Percentiles rank a stretch among this genome's conserved stretches.
Evolutionary conservation across 2,329 filamentous ascomycete species (phyloP).

Genomic region (Paracoccidioides brasiliensis): DNA sequence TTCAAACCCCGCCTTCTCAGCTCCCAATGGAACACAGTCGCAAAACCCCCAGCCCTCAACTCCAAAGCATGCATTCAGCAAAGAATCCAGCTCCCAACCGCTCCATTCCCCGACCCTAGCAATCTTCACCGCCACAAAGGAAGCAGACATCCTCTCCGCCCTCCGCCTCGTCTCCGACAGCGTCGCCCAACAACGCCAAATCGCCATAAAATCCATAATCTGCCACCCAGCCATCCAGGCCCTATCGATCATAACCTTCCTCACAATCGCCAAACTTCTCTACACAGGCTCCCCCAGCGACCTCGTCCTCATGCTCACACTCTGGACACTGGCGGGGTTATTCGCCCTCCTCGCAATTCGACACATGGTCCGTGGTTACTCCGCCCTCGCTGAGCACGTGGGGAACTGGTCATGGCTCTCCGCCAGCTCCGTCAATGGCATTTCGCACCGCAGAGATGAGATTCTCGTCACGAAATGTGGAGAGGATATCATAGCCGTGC

Average conservation of each 20-base stretch:
- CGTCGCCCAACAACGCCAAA: slow-evolving; percentile 67
- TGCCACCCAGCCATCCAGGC: slow-evolving; percentile 43
- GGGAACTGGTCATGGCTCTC: slow-evolving; percentile 49
- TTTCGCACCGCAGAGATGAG: slow-evolving; percentile 39
- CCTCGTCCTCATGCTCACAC: slow-evolving; percentile 42
- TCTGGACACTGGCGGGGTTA: slow-evolving; percentile 50
- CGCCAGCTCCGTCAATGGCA: slow-evolving; percentile 18
- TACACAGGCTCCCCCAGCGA: slow-evolving; percentile 33
- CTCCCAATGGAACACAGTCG: neutral
- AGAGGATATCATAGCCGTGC: slow-evolving; percentile 54
- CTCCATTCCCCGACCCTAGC: slow-evolving; percentile 22
- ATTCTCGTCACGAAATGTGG: slow-evolving; percentile 56
- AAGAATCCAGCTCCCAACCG: slow-evolving; percentile 8
- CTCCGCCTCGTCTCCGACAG: slow-evolving; percentile 67
- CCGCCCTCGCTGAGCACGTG: slow-evolving; percentile 48
- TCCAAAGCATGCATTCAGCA: slow-evolving; percentile 1
- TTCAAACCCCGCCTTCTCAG: neutral
- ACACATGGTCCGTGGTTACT: slow-evolving; percentile 48
- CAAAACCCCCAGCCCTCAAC: neutral
- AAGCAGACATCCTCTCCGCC: slow-evolving; percentile 51
- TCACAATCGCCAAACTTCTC: slow-evolving; percentile 29
- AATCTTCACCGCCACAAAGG: slow-evolving; percentile 25
- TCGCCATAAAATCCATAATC: slow-evolving; percentile 49
- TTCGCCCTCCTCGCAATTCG: slow-evolving; percentile 49
- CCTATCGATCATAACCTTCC: slow-evolving; percentile 25